Percentiles rank a stretch among this genome's conserved stretches.
These are phyloP conservation scores for Cladophialophora yegresii DNA, from an alignment of 2,329 filamentous ascomycete genomes.

Conservation along the genomic window DNA sequence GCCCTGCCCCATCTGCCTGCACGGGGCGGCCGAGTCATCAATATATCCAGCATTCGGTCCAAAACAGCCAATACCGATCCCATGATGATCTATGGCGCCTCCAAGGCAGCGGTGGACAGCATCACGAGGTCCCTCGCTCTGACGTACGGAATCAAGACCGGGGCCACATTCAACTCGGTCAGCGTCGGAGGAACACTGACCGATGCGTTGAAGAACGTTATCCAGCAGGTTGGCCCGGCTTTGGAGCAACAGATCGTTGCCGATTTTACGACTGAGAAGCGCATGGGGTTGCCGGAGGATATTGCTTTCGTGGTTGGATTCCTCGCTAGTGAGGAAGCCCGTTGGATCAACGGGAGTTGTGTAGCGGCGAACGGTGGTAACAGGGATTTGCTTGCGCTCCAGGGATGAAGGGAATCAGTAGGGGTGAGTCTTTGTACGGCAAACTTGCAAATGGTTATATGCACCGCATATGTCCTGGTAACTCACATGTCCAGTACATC, in stretches of 20 bases:
- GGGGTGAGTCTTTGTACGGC: neutral
- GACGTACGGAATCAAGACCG: neutral
- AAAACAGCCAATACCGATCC: slow-evolving; percentile 10
- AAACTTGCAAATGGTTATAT: neutral
- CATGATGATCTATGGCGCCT: slow-evolving; percentile 32
- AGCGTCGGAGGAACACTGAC: slow-evolving; percentile 31
- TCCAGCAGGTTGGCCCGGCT: slow-evolving; percentile 48
- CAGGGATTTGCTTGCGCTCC: slow-evolving; percentile 10
- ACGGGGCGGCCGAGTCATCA: slow-evolving; percentile 25
- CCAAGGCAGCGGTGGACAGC: slow-evolving; percentile 41
- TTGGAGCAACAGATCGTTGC: slow-evolving; percentile 50
- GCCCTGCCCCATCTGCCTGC: slow-evolving; percentile 18
- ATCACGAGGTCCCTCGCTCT: slow-evolving; percentile 28
- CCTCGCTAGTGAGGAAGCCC: slow-evolving; percentile 48
- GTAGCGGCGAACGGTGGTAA: slow-evolving; percentile 42
- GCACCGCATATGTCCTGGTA: neutral
- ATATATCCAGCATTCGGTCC: slow-evolving; percentile 19
- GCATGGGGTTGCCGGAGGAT: slow-evolving; percentile 51
- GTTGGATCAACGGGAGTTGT: slow-evolving; percentile 53
- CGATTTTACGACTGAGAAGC: slow-evolving; percentile 35
- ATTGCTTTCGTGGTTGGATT: slow-evolving; percentile 53
- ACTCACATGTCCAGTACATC: neutral
- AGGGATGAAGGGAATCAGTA: slow-evolving; percentile 23
- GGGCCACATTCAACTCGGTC: slow-evolving; percentile 18
- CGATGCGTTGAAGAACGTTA: slow-evolving; percentile 43